Evolutionary conservation across 352 stramenopile genomes (phyloP), one percentile per base, ranked within the genome.

Genomic region (Phytophthora hibernalis): DNA sequence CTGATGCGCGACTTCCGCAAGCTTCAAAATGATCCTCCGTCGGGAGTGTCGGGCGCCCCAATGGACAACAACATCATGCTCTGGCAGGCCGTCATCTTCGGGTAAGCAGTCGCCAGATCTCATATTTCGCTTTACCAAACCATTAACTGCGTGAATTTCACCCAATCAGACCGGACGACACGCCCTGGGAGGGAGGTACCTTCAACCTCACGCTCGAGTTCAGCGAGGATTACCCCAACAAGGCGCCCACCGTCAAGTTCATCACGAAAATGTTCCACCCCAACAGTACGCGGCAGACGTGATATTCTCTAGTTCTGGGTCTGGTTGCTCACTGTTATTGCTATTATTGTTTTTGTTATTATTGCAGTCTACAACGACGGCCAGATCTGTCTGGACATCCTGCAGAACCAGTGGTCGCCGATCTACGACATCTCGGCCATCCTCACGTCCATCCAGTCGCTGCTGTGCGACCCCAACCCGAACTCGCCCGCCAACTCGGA

Each of bases 391-490:
- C 80, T 99, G 53, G 98, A 99, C 75, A 99, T 99, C 78, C 85
- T 99, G 68, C 97, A 99, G 79, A 99, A 99, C 83, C 97, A 99
- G 78, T 99, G 98, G 98, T 99, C 93, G 77, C 98, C 98, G 15
- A 99, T 99, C 78, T 99, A 99, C 79, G 97, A 99, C 73, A 99
- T 99, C 74, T 98, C 95, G 26, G 97, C 97, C 24, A 99, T 99
- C 77, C 84, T 99, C 54, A 99, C 97, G 38, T 99, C 93, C 65
- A 99, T 99, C 74, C 98, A 99, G 87, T 99, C 96, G 71, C 79
- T 99, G 45, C 82, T 99, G 56, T 99, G 96, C 70, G 98, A 99
- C 82, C 98, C 98, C 6, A 99, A 99, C 79, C 97, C 98, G 47
- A 97, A 98, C 26, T 99, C 96, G 64, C 98, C 98, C 9, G 98